Conservation (phyloP, 345 rosid species). For the Microthlaspi erraticum region DNA sequence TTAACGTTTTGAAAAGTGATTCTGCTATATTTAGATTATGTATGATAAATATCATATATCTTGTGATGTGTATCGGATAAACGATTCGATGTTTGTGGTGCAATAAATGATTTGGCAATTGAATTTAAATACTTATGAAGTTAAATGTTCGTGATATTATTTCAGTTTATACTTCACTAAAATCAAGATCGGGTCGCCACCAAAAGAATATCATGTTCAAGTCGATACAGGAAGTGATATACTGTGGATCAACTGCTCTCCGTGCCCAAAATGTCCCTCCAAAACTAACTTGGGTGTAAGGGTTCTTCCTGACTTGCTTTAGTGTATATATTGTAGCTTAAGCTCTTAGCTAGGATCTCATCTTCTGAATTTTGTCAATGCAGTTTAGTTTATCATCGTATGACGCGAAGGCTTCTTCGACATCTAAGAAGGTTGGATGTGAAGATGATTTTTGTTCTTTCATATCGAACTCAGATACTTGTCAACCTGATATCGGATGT, state of each 20-base stretch:
- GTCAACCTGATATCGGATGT: slow-evolving; percentile 55
- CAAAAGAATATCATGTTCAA: slow-evolving; percentile 81
- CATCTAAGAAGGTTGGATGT: slow-evolving; percentile 55
- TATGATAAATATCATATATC: too few species aligned
- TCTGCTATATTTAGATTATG: too few species aligned
- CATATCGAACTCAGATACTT: slow-evolving; percentile 54
- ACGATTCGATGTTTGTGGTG: too few species aligned
- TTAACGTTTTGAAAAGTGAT: too few species aligned
- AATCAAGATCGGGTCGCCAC: slow-evolving; percentile 73
- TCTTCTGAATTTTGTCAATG: slow-evolving; percentile 14
- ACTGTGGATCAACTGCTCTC: slow-evolving; percentile 83
- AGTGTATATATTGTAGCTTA: not conserved
- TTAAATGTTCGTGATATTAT: slow-evolving; percentile 41
- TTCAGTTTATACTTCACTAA: slow-evolving; percentile 75
- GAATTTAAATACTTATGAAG: slow-evolving; percentile 16
- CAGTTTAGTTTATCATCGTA: slow-evolving; percentile 67
- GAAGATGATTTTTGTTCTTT: slow-evolving; percentile 64
- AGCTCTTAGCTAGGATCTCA: not conserved
- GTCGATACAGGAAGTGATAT: slow-evolving; percentile 95
- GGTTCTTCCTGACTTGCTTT: slow-evolving; percentile 31
- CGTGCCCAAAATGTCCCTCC: slow-evolving; percentile 69
- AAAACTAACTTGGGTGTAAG: slow-evolving; percentile 78
- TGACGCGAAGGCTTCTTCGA: slow-evolving; percentile 55
- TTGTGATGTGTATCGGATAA: too few species aligned
- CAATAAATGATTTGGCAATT: too few species aligned